Conservation (phyloP, 1,284 basidiomycete genomes). For the Abortiporus biennis region DNA sequence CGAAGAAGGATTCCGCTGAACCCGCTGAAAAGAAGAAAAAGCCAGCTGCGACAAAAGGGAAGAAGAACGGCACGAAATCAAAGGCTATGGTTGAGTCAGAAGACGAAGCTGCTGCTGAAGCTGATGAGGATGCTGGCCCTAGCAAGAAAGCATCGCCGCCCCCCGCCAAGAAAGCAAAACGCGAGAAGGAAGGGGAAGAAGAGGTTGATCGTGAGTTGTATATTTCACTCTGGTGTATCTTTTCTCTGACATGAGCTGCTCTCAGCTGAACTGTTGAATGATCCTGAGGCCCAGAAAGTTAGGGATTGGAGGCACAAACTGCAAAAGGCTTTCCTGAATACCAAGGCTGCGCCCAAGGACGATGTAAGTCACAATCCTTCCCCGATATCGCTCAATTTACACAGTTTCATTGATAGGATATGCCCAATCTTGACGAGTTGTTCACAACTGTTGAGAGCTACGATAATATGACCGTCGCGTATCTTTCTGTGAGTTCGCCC, state of each 20-base stretch:
- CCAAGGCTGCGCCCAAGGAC: slow-evolving; percentile 46
- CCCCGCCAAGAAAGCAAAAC: slow-evolving; percentile 61
- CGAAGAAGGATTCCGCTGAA: slow-evolving; percentile 54
- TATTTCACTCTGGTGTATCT: slow-evolving; percentile 1
- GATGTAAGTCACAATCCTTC: slow-evolving; percentile 33
- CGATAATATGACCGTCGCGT: slow-evolving; percentile 78
- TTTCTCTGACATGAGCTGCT: too few relatives aligned
- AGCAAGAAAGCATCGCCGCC: slow-evolving; percentile 55
- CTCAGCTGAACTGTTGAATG: slow-evolving; percentile 24
- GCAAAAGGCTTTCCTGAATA: slow-evolving; percentile 82
- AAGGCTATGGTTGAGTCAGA: slow-evolving; percentile 70
- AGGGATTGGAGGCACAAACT: slow-evolving; percentile 88
- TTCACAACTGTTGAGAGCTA: slow-evolving; percentile 85
- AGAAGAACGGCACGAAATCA: slow-evolving; percentile 57
- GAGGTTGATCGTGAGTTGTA: slow-evolving; percentile 41
- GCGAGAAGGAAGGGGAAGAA: slow-evolving; percentile 57
- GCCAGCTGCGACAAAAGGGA: slow-evolving; percentile 36
- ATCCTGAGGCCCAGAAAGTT: slow-evolving; percentile 73
- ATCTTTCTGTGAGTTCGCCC: slow-evolving; percentile 59
- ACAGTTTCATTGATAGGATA: slow-evolving; percentile 47
- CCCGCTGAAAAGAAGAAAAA: slow-evolving; percentile 29
- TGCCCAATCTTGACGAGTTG: slow-evolving; percentile 70
- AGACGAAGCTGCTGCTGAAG: slow-evolving; percentile 52
- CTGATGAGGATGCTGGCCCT: slow-evolving; percentile 39
- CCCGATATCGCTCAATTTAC: slow-evolving; percentile 7